Evolutionary conservation across 352 stramenopile species (phyloP), one percentile per base, ranked within the genome.

Genomic region (Albugo laibachii): DNA sequence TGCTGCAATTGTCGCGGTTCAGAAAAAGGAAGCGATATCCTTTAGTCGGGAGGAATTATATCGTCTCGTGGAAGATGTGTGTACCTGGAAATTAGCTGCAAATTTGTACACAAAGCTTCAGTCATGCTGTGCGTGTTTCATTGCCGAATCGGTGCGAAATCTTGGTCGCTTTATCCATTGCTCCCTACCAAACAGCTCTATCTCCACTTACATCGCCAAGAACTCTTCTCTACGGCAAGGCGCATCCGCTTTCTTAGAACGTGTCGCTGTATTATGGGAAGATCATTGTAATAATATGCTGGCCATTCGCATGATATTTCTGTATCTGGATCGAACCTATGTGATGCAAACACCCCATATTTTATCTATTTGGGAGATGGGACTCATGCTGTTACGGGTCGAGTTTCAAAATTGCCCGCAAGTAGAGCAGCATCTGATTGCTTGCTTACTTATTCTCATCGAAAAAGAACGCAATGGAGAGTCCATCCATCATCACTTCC

Each of bases 281-380:
- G 78, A 94, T 56, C 84, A 95, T 47, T 96, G 84, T 58, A 69
- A 86, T 41, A 77, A 95, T 34, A 85, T 96, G 77, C 71, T 88
- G 24, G 88, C 86, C 36, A 86, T 96, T 49, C 81, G 87, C 45
- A 95, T 82, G 47, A 92, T 96, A 37, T 96, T 96, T 50, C 63
- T 96, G 35, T 96, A 95, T 47, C 56, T 96, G 40, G 86, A 96
- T 58, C 69, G 83, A 34, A 92, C 80, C 40, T 91, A 92, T 55
- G 73, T 92, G 14, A 84, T 92, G 59, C 75, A 86, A 59, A 83
- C 75, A 27, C 64, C 71, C 11, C 76, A 79, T 48, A 69, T 94
- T 18, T 63, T 67, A 19, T 88, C 77, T 36, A 92, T 96, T 45
- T 96, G 81, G 78, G 86, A 96, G 44, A 78, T 96, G 65, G 86